phyloP scores from a whole-genome alignment of 352 stramenopile genomes.

The Pythium diclinum region DNA sequence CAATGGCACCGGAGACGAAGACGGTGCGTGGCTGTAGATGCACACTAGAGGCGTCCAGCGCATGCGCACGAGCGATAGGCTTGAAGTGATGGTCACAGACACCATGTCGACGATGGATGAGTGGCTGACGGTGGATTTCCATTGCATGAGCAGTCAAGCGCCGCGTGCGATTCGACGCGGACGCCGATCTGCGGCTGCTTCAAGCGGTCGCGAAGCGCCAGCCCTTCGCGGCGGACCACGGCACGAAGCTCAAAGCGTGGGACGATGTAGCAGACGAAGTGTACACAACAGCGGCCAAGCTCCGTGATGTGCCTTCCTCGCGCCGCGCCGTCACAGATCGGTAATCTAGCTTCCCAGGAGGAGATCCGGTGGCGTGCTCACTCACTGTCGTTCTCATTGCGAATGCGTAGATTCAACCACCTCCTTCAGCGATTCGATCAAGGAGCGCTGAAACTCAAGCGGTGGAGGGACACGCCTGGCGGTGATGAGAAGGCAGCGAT shows the following conservation, averaged over 20 bases:
- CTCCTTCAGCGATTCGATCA: slow-evolving; percentile 35
- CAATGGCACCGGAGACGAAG: slow-evolving; percentile 15
- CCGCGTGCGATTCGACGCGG: slow-evolving; percentile 39
- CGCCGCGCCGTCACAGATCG: slow-evolving; percentile 39
- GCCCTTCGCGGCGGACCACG: slow-evolving; percentile 45
- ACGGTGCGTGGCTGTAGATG: slow-evolving; percentile 11
- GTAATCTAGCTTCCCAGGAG: slow-evolving; percentile 15
- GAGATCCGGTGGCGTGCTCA: background rate
- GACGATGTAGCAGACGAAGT: slow-evolving; percentile 44
- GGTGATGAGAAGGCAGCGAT: slow-evolving; percentile 26
- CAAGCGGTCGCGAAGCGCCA: slow-evolving; percentile 41
- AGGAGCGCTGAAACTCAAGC: slow-evolving; percentile 36
- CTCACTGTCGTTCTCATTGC: background rate
- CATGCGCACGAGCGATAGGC: background rate
- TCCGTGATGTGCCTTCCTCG: slow-evolving; percentile 31
- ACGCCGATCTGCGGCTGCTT: slow-evolving; percentile 41
- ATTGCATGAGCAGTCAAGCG: slow-evolving; percentile 17
- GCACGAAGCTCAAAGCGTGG: slow-evolving; percentile 49
- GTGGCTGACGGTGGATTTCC: background rate
- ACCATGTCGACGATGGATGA: background rate
- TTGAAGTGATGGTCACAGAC: background rate
- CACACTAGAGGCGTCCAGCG: background rate
- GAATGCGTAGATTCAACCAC: slow-evolving; percentile 33
- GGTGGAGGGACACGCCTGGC: slow-evolving; percentile 26
- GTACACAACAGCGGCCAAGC: slow-evolving; percentile 30